A percentile compares a stretch with the other conserved stretches of the same genome.
Conservation (phyloP, 2,329 filamentous ascomycete species). For the Talaromyces amestolkiae region DNA sequence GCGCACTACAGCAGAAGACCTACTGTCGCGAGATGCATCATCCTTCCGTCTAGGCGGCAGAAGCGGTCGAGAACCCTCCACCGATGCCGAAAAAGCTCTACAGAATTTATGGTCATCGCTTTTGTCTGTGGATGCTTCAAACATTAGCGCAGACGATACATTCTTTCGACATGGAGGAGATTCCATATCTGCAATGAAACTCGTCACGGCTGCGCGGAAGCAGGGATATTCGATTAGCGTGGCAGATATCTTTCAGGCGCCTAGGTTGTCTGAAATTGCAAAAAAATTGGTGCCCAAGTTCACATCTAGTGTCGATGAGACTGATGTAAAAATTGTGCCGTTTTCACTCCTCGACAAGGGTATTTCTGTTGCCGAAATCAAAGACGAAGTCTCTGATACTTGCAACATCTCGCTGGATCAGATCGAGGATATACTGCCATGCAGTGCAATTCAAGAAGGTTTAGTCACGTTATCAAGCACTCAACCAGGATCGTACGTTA, state of each 20-base stretch:
- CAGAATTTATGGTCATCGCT: constrained; percentile 20
- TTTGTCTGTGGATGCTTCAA: constrained; percentile 18
- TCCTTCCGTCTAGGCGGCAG: constrained; percentile 18
- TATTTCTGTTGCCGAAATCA: background rate
- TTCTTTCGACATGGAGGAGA: constrained; percentile 31
- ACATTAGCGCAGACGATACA: constrained; percentile 24
- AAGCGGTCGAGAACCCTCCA: constrained; percentile 18
- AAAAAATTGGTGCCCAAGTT: background rate
- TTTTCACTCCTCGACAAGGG: constrained; percentile 16
- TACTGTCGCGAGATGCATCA: constrained; percentile 16
- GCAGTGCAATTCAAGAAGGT: constrained; percentile 45
- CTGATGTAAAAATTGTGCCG: background rate
- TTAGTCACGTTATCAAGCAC: constrained; percentile 40
- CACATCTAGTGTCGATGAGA: background rate
- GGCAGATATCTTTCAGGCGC: constrained; percentile 17
- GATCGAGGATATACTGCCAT: constrained; percentile 42
- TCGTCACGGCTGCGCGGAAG: constrained; percentile 20
- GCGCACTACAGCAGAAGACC: constrained; percentile 5
- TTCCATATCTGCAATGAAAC: constrained; percentile 25
- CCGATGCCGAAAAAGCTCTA: constrained; percentile 16
- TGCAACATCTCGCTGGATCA: constrained; percentile 23
- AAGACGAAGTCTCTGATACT: constrained; percentile 22
- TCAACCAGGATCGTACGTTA: constrained; percentile 41
- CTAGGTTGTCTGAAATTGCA: constrained; percentile 20
- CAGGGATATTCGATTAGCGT: constrained; percentile 16